Percentiles rank a stretch among this genome's conserved stretches.
Evolutionary conservation across 768 basidiomycete genomes (phyloP).

Genomic region (Boletus insuetus): DNA sequence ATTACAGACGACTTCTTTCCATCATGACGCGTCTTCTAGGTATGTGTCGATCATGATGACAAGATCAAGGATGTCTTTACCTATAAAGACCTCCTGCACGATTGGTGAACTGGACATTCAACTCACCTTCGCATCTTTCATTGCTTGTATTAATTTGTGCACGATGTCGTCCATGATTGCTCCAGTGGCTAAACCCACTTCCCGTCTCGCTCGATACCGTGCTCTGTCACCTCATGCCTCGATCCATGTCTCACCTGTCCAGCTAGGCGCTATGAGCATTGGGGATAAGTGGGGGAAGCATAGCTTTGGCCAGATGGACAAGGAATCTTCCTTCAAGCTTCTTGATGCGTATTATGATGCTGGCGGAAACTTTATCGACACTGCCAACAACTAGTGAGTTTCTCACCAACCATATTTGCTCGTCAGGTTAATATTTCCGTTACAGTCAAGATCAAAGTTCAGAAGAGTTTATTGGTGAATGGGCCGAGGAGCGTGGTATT

Average conservation of each 20-base stretch:
- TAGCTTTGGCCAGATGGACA: conserved; percentile 40
- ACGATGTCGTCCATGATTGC: not conserved
- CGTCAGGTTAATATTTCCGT: not conserved
- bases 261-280: conserved; percentile 43
- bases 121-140: no score
- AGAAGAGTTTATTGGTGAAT: conserved; percentile 52
- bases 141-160: not conserved
- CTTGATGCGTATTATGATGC: conserved; percentile 43
- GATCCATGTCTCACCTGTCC: conserved; percentile 42
- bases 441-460: conserved; percentile 52
- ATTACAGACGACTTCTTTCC: no score
- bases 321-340: conserved; percentile 43
- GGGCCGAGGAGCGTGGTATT: conserved; percentile 41
- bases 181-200: conserved; percentile 27
- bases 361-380: conserved; percentile 51
- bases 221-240: conserved; percentile 36
- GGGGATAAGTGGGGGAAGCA: conserved; percentile 36
- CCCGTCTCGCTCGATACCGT: conserved; percentile 34
- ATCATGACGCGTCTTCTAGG: no score
- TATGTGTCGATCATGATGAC: no score
- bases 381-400: conserved; percentile 43
- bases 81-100: not conserved
- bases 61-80: no score
- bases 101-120: no score
- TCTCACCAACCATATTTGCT: not conserved